Evolutionary conservation across 2,329 filamentous ascomycete species (phyloP).

Genomic region (Fonsecaea monophora): DNA sequence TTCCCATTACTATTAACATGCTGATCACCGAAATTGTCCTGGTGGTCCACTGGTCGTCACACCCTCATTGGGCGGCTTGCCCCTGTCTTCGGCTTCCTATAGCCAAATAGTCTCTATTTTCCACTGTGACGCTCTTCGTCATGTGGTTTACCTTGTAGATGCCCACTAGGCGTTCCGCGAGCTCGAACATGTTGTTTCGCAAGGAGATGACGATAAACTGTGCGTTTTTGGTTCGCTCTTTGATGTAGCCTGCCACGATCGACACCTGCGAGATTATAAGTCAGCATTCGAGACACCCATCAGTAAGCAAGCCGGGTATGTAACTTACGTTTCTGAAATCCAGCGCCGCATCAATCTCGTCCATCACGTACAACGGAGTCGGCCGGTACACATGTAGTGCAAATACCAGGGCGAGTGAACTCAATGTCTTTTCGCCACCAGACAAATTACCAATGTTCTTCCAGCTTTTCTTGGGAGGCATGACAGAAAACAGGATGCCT

Average conservation of each 20-base stretch:
- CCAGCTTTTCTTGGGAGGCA: conserved; percentile 99
- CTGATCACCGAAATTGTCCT: conserved; percentile 4
- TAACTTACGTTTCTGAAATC: conserved; percentile 93
- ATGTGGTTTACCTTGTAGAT: conserved; percentile 99
- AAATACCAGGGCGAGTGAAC: conserved; percentile 93
- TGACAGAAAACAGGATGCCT: conserved; percentile 95
- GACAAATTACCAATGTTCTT: conserved; percentile 98
- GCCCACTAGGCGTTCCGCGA: conserved; percentile 91
- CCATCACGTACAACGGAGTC: conserved; percentile 98
- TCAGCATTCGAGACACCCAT: neutral
- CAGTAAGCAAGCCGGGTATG: conserved; percentile 20
- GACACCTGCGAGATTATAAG: conserved; percentile 69
- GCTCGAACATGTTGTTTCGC: conserved; percentile 99
- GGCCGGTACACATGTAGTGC: conserved; percentile 97
- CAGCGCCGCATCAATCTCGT: conserved; percentile 97
- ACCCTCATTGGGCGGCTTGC: conserved; percentile 1
- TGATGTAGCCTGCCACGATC: conserved; percentile 98
- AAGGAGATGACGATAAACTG: conserved; percentile 99
- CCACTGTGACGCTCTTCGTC: conserved; percentile 89
- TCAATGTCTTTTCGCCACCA: conserved; percentile 96
- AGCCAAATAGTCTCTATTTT: conserved; percentile 73
- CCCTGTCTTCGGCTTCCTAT: conserved; percentile 24
- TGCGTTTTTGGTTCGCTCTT: conserved; percentile 97
- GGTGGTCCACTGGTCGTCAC: neutral
- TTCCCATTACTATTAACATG: neutral